A percentile compares a stretch with the other conserved stretches of the same genome.
Conservation (phyloP, 495 filamentous ascomycete species). For the Ramalina peruviana region DNA sequence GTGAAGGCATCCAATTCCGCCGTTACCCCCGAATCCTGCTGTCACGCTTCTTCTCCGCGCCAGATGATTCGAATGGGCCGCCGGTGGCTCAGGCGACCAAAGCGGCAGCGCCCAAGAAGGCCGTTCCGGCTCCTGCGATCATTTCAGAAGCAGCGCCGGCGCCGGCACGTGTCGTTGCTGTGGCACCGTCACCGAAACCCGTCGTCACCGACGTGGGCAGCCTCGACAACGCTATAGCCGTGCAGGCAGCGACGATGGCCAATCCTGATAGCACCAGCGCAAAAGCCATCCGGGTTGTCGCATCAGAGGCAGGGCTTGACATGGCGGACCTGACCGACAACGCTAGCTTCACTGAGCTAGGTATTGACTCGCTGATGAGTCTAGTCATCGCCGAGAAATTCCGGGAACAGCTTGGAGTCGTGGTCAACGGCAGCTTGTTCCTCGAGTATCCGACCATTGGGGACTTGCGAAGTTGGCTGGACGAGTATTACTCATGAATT, state of each 20-base stretch:
- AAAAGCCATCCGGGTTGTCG: conserved; percentile 14
- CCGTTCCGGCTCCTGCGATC: too few species aligned
- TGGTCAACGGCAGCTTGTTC: conserved; percentile 25
- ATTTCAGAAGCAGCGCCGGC: too few species aligned
- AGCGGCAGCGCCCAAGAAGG: too few species aligned
- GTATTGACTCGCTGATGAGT: conserved; percentile 24
- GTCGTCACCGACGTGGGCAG: too few species aligned
- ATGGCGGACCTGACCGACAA: conserved; percentile 21
- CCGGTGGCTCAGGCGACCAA: neutral
- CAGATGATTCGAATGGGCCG: conserved; percentile 5
- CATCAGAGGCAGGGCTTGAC: conserved; percentile 25
- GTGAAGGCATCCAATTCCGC: conserved; percentile 23
- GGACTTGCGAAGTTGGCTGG: conserved; percentile 8
- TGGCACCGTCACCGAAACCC: too few species aligned
- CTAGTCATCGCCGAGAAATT: conserved; percentile 18
- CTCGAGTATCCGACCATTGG: conserved; percentile 27
- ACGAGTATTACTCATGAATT: too few species aligned
- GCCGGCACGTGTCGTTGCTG: too few species aligned
- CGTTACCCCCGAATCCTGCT: conserved; percentile 21
- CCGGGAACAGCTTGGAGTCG: conserved; percentile 19
- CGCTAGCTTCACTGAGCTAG: conserved; percentile 22
- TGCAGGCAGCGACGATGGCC: too few species aligned
- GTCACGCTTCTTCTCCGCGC: conserved; percentile 22
- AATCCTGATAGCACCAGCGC: too few species aligned
- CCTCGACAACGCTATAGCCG: too few species aligned